Conservation (phyloP, 306 rosid species). For the Fagus sylvatica region DNA sequence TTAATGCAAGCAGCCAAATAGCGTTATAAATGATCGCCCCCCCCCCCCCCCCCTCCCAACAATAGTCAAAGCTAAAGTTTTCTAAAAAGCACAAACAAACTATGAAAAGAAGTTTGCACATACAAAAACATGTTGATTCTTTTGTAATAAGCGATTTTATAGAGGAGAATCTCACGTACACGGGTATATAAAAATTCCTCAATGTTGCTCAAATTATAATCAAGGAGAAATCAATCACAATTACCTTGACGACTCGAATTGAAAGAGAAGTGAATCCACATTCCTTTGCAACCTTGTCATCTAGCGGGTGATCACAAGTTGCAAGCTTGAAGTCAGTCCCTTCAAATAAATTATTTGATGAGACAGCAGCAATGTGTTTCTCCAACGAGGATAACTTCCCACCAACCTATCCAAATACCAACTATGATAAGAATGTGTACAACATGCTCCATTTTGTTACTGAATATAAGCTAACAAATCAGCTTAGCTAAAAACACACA, state of each 20-base stretch:
- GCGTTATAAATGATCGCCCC: too few species aligned
- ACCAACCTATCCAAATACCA: conserved; percentile 56
- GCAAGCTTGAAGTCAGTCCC: conserved; percentile 95
- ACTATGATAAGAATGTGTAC: too few species aligned
- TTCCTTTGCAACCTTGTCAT: conserved; percentile 62
- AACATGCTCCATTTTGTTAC: too few species aligned
- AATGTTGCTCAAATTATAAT: not conserved
- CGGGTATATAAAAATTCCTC: not conserved
- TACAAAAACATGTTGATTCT: not conserved
- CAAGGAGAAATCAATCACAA: not conserved
- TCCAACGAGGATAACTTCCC: conserved; percentile 65
- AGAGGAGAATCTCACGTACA: not conserved
- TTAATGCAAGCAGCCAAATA: too few species aligned
- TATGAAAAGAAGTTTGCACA: not conserved
- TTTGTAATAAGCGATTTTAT: not conserved
- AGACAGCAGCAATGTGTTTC: conserved; percentile 58
- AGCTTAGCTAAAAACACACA: too few species aligned
- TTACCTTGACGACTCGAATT: conserved; percentile 69
- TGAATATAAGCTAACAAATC: too few species aligned
- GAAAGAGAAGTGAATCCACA: conserved; percentile 93
- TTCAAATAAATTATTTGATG: conserved; percentile 46
- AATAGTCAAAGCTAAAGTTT: not conserved
- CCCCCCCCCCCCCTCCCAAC: not conserved
- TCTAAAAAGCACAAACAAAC: not conserved
- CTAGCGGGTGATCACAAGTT: conserved; percentile 54